phyloP scores from a whole-genome alignment of 2,329 filamentous ascomycete species.

The Fusarium zealandicum region DNA sequence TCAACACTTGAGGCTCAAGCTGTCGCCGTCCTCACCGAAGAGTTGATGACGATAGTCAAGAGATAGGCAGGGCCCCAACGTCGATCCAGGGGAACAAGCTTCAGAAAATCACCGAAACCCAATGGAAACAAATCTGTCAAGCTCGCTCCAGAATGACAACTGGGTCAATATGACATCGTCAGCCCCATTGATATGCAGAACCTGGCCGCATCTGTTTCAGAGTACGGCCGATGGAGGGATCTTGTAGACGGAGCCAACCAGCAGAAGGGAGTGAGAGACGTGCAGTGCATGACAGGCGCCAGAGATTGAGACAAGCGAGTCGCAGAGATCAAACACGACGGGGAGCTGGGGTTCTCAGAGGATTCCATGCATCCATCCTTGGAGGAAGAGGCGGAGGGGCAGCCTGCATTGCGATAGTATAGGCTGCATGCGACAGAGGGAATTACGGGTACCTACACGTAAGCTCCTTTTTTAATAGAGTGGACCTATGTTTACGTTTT shows the following conservation, averaged over 20 bases:
- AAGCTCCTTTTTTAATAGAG: slow-evolving; percentile 18
- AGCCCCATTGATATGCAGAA: slow-evolving; percentile 29
- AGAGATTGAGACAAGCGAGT: slow-evolving; percentile 18
- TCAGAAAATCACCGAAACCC: slow-evolving; percentile 18
- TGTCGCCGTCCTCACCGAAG: slow-evolving; percentile 20
- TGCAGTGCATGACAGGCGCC: slow-evolving; percentile 11
- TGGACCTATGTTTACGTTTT: slow-evolving; percentile 1
- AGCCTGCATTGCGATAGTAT: neutral
- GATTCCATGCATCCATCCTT: slow-evolving; percentile 7
- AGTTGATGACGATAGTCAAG: slow-evolving; percentile 31
- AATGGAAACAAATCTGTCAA: slow-evolving; percentile 8
- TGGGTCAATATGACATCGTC: slow-evolving; percentile 13
- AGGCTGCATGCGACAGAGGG: slow-evolving; percentile 3
- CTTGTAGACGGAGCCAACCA: slow-evolving; percentile 22
- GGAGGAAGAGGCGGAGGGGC: neutral
- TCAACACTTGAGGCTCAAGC: slow-evolving; percentile 2
- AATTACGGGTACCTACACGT: slow-evolving; percentile 25
- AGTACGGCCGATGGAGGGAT: slow-evolving; percentile 16
- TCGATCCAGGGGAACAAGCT: slow-evolving; percentile 20
- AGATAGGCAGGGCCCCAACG: slow-evolving; percentile 23
- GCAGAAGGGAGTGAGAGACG: slow-evolving; percentile 27
- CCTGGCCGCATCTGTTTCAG: slow-evolving; percentile 29
- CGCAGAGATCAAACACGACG: slow-evolving; percentile 14
- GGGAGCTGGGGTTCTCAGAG: slow-evolving; percentile 4
- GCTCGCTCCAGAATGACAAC: slow-evolving; percentile 16